A percentile compares a stretch with the other conserved stretches of the same genome.
phyloP scores from a whole-genome alignment of 2,329 filamentous ascomycete species.

The Didymella sp. region DNA sequence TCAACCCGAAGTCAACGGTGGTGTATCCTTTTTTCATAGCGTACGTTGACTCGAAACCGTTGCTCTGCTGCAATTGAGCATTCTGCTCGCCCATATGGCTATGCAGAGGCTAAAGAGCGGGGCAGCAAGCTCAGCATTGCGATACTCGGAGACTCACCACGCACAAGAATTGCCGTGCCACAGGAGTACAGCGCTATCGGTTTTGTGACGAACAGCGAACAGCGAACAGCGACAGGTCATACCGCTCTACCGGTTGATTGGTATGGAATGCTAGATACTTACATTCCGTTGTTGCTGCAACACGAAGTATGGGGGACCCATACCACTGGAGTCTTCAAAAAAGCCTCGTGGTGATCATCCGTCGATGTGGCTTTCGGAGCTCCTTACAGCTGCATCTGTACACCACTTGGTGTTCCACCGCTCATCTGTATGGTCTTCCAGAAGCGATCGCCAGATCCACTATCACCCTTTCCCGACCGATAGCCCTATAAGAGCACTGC shows the following conservation, averaged over 20 bases:
- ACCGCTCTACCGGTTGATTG: conserved; percentile 28
- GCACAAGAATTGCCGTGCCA: conserved; percentile 22
- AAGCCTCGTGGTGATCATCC: conserved; percentile 45
- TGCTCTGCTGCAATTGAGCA: not conserved
- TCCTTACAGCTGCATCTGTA: conserved; percentile 31
- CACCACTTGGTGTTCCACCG: conserved; percentile 22
- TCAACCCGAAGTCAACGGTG: conserved; percentile 12
- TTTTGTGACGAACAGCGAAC: conserved; percentile 28
- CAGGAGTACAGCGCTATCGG: conserved; percentile 35
- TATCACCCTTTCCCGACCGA: conserved; percentile 2
- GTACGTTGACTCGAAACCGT: conserved; percentile 14
- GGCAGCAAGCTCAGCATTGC: conserved; percentile 1
- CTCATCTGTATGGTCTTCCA: conserved; percentile 33
- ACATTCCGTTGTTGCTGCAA: conserved; percentile 17
- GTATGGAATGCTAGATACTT: conserved; percentile 23
- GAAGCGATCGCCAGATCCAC: conserved; percentile 28
- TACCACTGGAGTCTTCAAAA: conserved; percentile 38
- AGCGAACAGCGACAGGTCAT: conserved; percentile 27
- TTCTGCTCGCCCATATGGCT: conserved; percentile 2
- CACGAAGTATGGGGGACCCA: conserved; percentile 29
- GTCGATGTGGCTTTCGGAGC: conserved; percentile 44
- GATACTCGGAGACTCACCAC: conserved; percentile 9
- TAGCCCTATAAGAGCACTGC: conserved; percentile 1
- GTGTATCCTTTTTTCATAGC: not conserved
- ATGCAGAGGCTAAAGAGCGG: not conserved